Base-by-base conservation (phyloP, 176 grass and related monocot species). In the Calamus simplicifolius region DNA sequence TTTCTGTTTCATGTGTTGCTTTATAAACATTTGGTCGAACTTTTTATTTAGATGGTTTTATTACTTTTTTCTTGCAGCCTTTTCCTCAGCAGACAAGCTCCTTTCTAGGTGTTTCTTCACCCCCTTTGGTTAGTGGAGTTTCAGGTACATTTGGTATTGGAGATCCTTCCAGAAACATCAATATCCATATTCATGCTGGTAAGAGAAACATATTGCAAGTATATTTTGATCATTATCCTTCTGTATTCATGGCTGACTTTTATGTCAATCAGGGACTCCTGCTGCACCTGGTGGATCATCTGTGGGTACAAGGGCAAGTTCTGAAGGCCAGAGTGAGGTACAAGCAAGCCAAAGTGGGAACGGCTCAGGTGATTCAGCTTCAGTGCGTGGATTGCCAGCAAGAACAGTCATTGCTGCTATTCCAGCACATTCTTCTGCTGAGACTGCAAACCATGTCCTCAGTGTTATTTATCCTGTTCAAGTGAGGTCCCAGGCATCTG, bases 381-480 rank as follows among this genome's bases (percentile, higher is more conserved):
- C 69, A 64, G 68, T 80, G 60, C 83, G 56, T 29, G 88, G 92
- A 69, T 62, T 90, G 31, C 66, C 80, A 77, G 59, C 86, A 72
- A 80, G 79, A 55, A 83, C 80, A 74, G 72, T 87, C 25, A 72
- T 89, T 82, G 71, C 78, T 52, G 78, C 86, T 76, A 58, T 85
- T 56, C 86, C 86, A 6, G 74, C 74, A 53, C 77, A 74, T 53
- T 64, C 81, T 51, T 49, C 80, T 5, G 75, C 43, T 25, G 89
- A 87, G 60, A 62, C 64, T 48, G 70, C 69, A 75, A 83, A 73
- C 76, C 73, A 81, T 38, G 66, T 87, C 14, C 64, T 97, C 29
- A 80, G 78, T 78, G 87, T 91, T 74, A 26, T 91, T 23, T 75
- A 88, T 38, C 92, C 92, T 63, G 80, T 91, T 61, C 84, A 91